These are phyloP conservation scores for Phytopythium boreale DNA, from an alignment of 352 stramenopile species.

Conservation along the genomic window DNA sequence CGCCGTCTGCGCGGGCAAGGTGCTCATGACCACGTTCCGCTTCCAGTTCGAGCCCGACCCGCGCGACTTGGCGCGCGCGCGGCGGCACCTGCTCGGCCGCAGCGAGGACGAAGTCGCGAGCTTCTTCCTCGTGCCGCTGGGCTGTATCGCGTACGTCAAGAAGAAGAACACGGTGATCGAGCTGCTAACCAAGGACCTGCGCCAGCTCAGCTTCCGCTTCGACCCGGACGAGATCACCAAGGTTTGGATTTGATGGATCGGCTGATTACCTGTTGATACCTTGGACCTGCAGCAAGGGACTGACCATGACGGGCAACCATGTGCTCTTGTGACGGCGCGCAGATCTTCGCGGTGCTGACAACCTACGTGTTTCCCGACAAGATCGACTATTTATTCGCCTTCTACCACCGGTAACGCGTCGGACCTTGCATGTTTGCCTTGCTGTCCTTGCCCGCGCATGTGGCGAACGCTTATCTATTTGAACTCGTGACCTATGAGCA, in stretches of 20 bases:
- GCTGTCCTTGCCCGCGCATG: not conserved
- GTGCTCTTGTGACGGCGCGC: not conserved
- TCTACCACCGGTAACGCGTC: conserved; percentile 58
- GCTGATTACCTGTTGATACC: not conserved
- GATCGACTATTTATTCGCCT: conserved; percentile 82
- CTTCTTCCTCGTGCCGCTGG: conserved; percentile 75
- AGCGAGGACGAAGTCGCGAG: conserved; percentile 62
- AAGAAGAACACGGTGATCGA: conserved; percentile 80
- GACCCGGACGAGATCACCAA: conserved; percentile 67
- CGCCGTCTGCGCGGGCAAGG: conserved; percentile 57
- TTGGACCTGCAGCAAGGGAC: not conserved
- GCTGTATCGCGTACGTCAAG: conserved; percentile 70
- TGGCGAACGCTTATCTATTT: not conserved
- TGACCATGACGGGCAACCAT: not conserved
- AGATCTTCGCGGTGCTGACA: conserved; percentile 78
- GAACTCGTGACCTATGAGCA: conserved; percentile 3
- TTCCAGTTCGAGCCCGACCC: conserved; percentile 78
- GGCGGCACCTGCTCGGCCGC: conserved; percentile 51
- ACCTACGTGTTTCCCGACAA: conserved; percentile 84
- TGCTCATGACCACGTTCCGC: conserved; percentile 85
- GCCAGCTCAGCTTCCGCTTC: conserved; percentile 74
- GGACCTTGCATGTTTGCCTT: not conserved
- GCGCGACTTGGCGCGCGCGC: conserved; percentile 51
- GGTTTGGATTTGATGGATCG: conserved; percentile 21
- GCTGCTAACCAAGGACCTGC: conserved; percentile 77